Evolutionary conservation across 495 filamentous ascomycete genomes (phyloP), one percentile per base, ranked within the genome.

Genomic region (Penicillium turbatum): DNA sequence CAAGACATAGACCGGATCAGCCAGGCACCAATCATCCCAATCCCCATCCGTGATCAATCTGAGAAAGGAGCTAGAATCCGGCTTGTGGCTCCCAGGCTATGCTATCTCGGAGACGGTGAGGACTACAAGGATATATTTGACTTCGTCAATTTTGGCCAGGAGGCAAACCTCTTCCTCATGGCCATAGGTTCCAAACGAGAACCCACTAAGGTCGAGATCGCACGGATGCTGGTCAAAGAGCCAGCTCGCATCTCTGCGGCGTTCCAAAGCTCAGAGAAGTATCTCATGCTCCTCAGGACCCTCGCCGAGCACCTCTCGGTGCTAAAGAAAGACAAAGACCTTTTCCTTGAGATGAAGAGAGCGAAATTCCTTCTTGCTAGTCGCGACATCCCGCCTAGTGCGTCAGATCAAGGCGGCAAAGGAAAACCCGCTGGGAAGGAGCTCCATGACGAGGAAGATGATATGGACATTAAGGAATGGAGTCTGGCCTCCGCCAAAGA

Each of bases 81-180:
- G 32, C 71, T 77, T 51, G 66, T 90, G 31, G 74, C 79, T 26
- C 92, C 92, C 2, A 77, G 71, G 24, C 69, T 81, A 30, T 90
- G 86, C 61, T 96, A 93, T 69, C 77, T 98, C 6, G 85, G 86
- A 19, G 86, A 88, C 19, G 81, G 79, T 21, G 85, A 85, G 51
- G 74, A 83, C 17, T 97, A 92, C 59, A 85, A 80, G 34, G 89
- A 93, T 26, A 90, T 99, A 15, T 96, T 97, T 57, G 91, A 97
- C 65, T 99, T 96, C 70, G 90, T 97, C 4, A 87, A 97, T 66
- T 97, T 96, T 70, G 90, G 91, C 3, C 67, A 78, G 46, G 83
- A 92, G 61, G 92, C 90, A 3, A 96, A 97, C 60, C 73, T 86
- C 0, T 97, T 99, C 62, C 74, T 99, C 6, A 76, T 90, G 59